Conservation (phyloP, 331 rosid genomes). For the Acacia concinna region DNA sequence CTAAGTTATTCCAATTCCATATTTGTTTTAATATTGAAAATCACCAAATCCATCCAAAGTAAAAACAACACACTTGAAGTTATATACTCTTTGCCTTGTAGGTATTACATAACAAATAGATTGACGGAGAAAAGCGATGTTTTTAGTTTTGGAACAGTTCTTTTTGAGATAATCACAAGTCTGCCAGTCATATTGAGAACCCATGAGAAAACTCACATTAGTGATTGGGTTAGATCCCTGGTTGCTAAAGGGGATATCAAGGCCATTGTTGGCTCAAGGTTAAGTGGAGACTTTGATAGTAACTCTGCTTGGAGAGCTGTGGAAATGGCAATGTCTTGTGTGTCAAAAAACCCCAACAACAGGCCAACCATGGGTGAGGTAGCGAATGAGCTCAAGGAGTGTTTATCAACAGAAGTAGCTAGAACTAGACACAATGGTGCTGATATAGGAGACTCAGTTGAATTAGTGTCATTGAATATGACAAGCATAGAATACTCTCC, state of each 20-base stretch:
- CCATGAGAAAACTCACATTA: conserved; percentile 28
- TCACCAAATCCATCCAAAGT: too few species aligned
- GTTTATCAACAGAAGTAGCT: conserved; percentile 20
- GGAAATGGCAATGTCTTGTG: conserved; percentile 42
- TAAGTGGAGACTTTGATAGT: background rate
- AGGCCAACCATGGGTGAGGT: conserved; percentile 43
- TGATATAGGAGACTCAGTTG: background rate
- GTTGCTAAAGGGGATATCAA: conserved; percentile 28
- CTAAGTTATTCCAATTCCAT: background rate
- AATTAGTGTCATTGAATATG: background rate
- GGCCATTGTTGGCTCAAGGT: conserved; percentile 31
- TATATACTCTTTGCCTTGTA: background rate
- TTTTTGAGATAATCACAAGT: conserved; percentile 40
- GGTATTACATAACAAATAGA: conserved; percentile 16
- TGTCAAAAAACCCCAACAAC: conserved; percentile 7
- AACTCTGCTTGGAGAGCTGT: conserved; percentile 29
- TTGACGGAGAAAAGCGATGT: conserved; percentile 50
- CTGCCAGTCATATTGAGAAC: conserved; percentile 12
- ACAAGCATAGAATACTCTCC: background rate
- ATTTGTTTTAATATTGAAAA: too few species aligned
- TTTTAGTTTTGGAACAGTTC: conserved; percentile 45
- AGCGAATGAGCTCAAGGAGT: conserved; percentile 29
- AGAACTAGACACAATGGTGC: background rate
- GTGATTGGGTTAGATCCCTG: conserved; percentile 36
- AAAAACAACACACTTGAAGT: background rate